A percentile compares a stretch with the other conserved stretches of the same genome.
These are phyloP conservation scores for Leptosphaerulina australis DNA, from an alignment of 2,329 filamentous ascomycete species.

Conservation along the genomic window DNA sequence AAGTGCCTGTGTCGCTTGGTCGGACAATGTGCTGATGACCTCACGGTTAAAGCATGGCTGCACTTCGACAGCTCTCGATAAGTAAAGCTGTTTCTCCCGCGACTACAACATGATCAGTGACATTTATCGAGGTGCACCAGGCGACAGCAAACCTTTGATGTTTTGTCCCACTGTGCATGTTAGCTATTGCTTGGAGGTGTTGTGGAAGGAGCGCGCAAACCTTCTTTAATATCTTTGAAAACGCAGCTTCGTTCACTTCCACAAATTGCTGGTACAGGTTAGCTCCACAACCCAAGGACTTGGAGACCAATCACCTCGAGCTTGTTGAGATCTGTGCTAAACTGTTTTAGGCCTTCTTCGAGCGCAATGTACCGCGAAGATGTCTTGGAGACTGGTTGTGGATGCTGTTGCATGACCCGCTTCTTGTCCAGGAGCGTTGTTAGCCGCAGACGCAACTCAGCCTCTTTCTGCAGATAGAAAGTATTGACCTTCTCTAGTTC, in stretches of 20 bases:
- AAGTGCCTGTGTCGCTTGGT: constrained; percentile 94
- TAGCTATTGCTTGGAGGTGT: constrained; percentile 33
- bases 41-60: constrained; percentile 98
- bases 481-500: constrained; percentile 98
- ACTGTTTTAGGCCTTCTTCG: constrained; percentile 96
- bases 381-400: constrained; percentile 76
- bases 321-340: constrained; percentile 95
- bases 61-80: constrained; percentile 93
- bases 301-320: constrained; percentile 63
- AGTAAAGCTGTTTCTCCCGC: constrained; percentile 95
- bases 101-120: constrained; percentile 62
- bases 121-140: constrained; percentile 19
- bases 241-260: constrained; percentile 95
- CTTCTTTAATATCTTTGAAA: constrained; percentile 99
- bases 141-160: constrained; percentile 72
- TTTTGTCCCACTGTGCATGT: constrained; percentile 86
- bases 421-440: constrained; percentile 96
- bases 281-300: constrained; percentile 24
- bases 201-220: constrained; percentile 47
- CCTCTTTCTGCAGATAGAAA: constrained; percentile 97
- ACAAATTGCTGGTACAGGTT: constrained; percentile 77
- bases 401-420: constrained; percentile 81
- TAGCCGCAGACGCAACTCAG: constrained; percentile 84
- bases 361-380: constrained; percentile 94
- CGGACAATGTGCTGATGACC: constrained; percentile 94